These are phyloP conservation scores for Xylariaceae sp. DNA, from an alignment of 2,329 filamentous ascomycete genomes.

Conservation along the genomic window DNA sequence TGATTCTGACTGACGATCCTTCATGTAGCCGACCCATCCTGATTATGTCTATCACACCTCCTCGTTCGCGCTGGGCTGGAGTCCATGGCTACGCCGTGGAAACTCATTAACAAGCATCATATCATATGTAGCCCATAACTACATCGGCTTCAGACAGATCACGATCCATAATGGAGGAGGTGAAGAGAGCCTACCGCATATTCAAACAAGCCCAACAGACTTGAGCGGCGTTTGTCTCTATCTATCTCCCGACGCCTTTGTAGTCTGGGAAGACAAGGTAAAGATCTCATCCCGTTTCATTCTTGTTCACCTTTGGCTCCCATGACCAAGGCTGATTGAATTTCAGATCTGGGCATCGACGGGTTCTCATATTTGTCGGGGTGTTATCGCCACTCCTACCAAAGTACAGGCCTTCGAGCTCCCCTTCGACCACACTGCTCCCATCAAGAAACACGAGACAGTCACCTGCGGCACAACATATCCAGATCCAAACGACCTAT, in stretches of 20 bases:
- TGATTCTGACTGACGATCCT: not conserved
- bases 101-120: slow-evolving; percentile 39
- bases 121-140: slow-evolving; percentile 46
- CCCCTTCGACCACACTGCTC: slow-evolving; percentile 32
- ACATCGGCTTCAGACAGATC: slow-evolving; percentile 51
- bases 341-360: slow-evolving; percentile 40
- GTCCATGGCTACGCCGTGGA: slow-evolving; percentile 43
- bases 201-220: slow-evolving; percentile 40
- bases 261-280: slow-evolving; percentile 51
- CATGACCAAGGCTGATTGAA: slow-evolving; percentile 10
- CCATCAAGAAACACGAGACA: slow-evolving; percentile 34
- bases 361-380: slow-evolving; percentile 40
- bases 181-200: slow-evolving; percentile 32
- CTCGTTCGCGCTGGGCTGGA: slow-evolving; percentile 49
- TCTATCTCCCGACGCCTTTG: slow-evolving; percentile 47
- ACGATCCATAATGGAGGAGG: slow-evolving; percentile 36
- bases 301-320: not conserved
- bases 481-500: slow-evolving; percentile 29
- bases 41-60: slow-evolving; percentile 46
- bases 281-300: slow-evolving; percentile 12
- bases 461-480: slow-evolving; percentile 45
- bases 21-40: slow-evolving; percentile 35
- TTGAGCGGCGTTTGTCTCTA: slow-evolving; percentile 44
- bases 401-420: slow-evolving; percentile 47
- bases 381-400: slow-evolving; percentile 49